Evolutionary conservation across 805 yeast genomes (phyloP).

Genomic region (Lachancea fermentati): DNA sequence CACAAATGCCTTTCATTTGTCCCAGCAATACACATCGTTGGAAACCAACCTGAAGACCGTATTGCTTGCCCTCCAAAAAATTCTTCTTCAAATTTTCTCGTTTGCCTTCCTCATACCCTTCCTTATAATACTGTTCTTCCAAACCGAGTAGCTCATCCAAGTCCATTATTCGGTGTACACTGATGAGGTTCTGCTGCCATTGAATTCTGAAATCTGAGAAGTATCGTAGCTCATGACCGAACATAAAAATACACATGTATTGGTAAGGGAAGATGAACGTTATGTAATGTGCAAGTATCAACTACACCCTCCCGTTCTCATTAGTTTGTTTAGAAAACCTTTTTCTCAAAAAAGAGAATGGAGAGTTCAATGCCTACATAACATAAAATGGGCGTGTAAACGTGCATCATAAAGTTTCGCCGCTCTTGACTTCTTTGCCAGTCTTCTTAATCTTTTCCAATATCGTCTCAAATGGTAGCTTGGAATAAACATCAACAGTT

Average conservation of each 20-base stretch:
- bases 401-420: conserved; percentile 47
- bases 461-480: conserved; percentile 69
- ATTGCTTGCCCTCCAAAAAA: conserved; percentile 70
- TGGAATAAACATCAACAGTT: conserved; percentile 70
- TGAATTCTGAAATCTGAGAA: too few species aligned
- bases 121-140: conserved; percentile 53
- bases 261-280: too few species aligned
- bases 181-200: background rate
- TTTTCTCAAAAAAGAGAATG: too few species aligned
- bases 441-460: conserved; percentile 78
- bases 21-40: conserved; percentile 70
- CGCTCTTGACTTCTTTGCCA: conserved; percentile 75
- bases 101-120: conserved; percentile 71
- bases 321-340: too few species aligned
- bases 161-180: conserved; percentile 25
- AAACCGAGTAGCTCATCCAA: conserved; percentile 53
- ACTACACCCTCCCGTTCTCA: too few species aligned
- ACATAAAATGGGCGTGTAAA: too few species aligned
- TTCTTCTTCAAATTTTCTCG: conserved; percentile 55
- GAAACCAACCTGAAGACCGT: conserved; percentile 75
- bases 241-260: too few species aligned
- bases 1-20: conserved; percentile 49
- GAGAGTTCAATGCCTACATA: too few species aligned
- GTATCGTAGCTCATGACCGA: too few species aligned
- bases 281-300: too few species aligned